Base-by-base conservation (phyloP, 2,329 filamentous ascomycete species). In the Aureobasidium uvarum region DNA sequence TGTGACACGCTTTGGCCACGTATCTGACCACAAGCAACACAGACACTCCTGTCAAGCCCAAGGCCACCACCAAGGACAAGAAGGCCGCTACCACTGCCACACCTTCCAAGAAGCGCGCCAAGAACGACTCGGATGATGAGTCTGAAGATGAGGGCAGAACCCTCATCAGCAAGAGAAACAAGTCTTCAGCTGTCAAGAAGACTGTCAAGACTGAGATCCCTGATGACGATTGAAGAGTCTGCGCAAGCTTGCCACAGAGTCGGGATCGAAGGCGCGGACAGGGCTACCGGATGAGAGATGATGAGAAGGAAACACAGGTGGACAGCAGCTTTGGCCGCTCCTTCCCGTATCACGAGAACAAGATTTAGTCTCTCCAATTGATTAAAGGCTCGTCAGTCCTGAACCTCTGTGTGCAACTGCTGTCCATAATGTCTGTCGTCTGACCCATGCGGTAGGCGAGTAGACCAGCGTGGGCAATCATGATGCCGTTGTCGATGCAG, bases 401-500 rank as follows among this genome's bases (percentile, higher is more conserved):
- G 68, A 81, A 83, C 18, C 81, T 72, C 67, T 83, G 81, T 43
- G 81, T 82, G 67, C 77, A 96, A 14, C 89, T 91, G 70, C 89
- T 94, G 51, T 97, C 90, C 68, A 89, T 87, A 54, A 98, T 75
- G 8, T 84, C 79, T 1, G 92, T 97, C 67, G 79, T 83, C 74
- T 92, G 92, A 1, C 94, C 94, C 18, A 87, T 93, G 76, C 88
- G 83, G 75, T 90, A 95, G 1, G 93, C 93, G 72, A 97, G 76
- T 71, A 99, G 78, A 2, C 95, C 95, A 1, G 95, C 95, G 77
- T 99, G 94, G 1, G 95, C 95, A 80, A 99, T 99, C 95, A 99
- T 99, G 74, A 99, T 98, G 56, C 95, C 95, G 73, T 99, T 99
- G 78, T 99, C 95, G 71, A 99, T 99, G 76, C 95, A 99, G 76